Evolutionary conservation across 768 basidiomycete genomes (phyloP).

Genomic region (Pleurotus tuber-regium): DNA sequence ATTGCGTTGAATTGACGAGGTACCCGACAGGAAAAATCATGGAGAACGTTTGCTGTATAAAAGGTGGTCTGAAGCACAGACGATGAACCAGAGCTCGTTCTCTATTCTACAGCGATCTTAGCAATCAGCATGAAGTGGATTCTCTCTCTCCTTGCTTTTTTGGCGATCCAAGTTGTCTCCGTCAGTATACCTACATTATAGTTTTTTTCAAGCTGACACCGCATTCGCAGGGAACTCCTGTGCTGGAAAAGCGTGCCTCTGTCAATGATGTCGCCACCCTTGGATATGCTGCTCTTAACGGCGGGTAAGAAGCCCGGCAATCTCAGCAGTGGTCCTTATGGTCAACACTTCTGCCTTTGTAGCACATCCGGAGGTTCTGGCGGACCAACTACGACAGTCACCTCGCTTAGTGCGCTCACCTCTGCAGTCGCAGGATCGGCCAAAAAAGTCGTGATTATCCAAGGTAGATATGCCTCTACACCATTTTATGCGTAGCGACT

Average conservation of each 20-base stretch:
- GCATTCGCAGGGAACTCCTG: constrained; percentile 14
- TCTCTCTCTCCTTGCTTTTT: constrained; percentile 17
- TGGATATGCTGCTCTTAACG: constrained; percentile 35
- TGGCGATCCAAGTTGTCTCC: constrained; percentile 16
- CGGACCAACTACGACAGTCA: constrained; percentile 40
- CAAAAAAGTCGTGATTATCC: constrained; percentile 43
- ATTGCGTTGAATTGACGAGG: not conserved
- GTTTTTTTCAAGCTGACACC: not conserved
- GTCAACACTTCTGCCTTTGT: no score
- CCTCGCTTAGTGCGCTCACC: constrained; percentile 37
- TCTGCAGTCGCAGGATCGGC: constrained; percentile 36
- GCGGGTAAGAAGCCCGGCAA: not conserved
- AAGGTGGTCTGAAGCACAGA: not conserved
- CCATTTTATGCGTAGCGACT: not conserved
- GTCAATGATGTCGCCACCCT: constrained; percentile 34
- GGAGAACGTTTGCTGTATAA: constrained; percentile 3
- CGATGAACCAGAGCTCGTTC: constrained; percentile 11
- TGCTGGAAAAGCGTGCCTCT: constrained; percentile 33
- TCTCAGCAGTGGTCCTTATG: no score
- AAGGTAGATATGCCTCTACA: constrained; percentile 23
- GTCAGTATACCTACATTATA: constrained; percentile 8
- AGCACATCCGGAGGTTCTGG: constrained; percentile 47
- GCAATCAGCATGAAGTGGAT: constrained; percentile 21
- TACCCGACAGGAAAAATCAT: not conserved
- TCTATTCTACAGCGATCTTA: constrained; percentile 3